Base-by-base conservation (phyloP, 371 early-diverging fungal genomes). In the Mucor plumbeus region DNA sequence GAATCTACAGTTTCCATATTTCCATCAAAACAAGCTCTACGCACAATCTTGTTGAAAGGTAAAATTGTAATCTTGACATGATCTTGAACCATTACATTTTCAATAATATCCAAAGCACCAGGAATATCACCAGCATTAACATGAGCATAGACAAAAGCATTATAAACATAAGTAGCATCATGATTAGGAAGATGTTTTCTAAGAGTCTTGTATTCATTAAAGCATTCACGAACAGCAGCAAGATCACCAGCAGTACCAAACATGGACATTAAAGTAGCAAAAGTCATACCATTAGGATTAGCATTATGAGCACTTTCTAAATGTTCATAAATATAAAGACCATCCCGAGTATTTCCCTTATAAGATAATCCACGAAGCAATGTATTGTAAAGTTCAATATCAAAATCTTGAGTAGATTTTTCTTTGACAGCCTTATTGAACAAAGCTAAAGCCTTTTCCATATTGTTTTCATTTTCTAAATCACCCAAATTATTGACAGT, bases 211-310 rank as follows among this genome's bases (percentile, higher is more conserved):
- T 81, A 86, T 59, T 86, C 84, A 2, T 67, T 67, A 41, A 84
- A 83, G 64, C 86, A 86, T 59, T 84, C 84, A 7, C 63, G 65
- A 1, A 76, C 80, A 64, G 80, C 80, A 7, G 35, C 47, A 4
- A 83, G 43, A 61, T 84, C 84, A 33, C 84, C 84, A 15, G 79
- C 81, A 6, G 59, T 61, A 35, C 86, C 84, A 75, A 81, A 86
- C 57, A 83, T 19, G 8, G 69, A 59, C 63, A 86, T 78, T 8
- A 86, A 66, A 19, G 74, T 73, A 26, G 80, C 75, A 71, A 80
- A 86, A 0, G 86, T 86, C 8, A 38, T 59, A 10, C 75, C 61
- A 34, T 82, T 73, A 5, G 82, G 80, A 8, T 71, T 64, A 5
- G 71, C 78, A 15, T 74, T 69, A 19, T 65, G 70, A 33, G 74